A percentile compares a stretch with the other conserved stretches of the same genome.
These are phyloP conservation scores for Cunninghamia lanceolata DNA, from an alignment of 75 land plant genomes.

Conservation along the genomic window DNA sequence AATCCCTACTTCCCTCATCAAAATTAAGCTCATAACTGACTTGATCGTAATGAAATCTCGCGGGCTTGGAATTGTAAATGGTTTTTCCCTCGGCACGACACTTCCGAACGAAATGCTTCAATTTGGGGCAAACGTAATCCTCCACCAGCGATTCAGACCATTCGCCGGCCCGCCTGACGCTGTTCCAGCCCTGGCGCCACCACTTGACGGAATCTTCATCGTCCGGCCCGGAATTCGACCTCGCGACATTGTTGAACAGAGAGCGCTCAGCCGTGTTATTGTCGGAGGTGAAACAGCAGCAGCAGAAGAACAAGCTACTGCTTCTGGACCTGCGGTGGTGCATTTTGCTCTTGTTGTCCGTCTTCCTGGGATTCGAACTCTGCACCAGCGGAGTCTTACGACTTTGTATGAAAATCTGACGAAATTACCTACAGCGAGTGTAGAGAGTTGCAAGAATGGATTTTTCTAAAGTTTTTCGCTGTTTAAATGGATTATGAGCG, in stretches of 20 bases:
- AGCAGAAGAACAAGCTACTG: neutral
- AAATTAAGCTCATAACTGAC: neutral
- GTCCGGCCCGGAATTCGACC: neutral
- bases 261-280: neutral
- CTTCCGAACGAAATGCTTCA: neutral
- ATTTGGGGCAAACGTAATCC: neutral
- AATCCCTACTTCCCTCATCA: neutral
- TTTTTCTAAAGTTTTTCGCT: no score
- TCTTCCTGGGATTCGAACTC: neutral
- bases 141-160: neutral
- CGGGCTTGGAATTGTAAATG: neutral
- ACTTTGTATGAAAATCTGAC: neutral
- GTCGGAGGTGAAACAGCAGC: neutral
- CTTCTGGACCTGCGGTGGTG: neutral
- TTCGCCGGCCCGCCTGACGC: neutral
- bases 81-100: neutral
- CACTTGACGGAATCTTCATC: neutral
- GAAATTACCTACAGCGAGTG: no score
- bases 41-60: neutral
- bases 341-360: no score
- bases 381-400: neutral
- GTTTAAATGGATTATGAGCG: no score
- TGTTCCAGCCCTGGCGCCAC: conserved; percentile 3
- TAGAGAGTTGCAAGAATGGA: no score
- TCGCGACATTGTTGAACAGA: neutral